phyloP scores from a whole-genome alignment of 2,329 filamentous ascomycete genomes.

The Leptographium lundbergii region DNA sequence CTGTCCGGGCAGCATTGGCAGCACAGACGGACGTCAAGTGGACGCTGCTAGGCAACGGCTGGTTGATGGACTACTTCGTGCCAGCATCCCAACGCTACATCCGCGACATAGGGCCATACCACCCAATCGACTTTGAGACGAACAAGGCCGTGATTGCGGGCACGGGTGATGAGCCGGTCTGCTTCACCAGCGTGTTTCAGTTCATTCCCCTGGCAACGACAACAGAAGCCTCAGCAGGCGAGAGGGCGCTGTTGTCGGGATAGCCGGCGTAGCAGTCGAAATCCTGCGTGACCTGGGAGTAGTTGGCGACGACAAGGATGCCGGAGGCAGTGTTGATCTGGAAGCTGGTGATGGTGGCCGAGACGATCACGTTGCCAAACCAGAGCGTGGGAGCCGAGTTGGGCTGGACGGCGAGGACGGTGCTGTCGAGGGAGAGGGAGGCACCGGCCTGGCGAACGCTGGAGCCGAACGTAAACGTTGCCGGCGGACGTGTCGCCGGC shows the following conservation, averaged over 20 bases:
- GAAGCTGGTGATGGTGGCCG: not conserved
- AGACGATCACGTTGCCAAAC: conserved; percentile 7
- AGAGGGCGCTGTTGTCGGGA: conserved; percentile 3
- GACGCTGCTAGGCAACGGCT: conserved; percentile 4
- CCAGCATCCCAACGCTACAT: conserved; percentile 2
- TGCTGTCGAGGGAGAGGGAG: not conserved
- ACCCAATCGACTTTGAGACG: not conserved
- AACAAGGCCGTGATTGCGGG: not conserved
- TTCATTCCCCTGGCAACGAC: not conserved
- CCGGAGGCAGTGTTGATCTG: not conserved
- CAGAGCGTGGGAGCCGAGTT: conserved; percentile 3
- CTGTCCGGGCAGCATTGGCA: conserved; percentile 1
- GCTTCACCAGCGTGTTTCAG: conserved; percentile 3
- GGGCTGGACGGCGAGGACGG: not conserved
- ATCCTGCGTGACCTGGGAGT: conserved; percentile 8
- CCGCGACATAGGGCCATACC: not conserved
- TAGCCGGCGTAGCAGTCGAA: conserved; percentile 7
- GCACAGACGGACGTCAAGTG: conserved; percentile 3
- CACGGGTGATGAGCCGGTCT: conserved; percentile 1
- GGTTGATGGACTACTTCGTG: conserved; percentile 7
- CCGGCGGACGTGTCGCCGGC: conserved; percentile 6
- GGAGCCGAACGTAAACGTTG: conserved; percentile 2
- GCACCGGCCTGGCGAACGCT: not conserved
- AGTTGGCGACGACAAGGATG: conserved; percentile 5
- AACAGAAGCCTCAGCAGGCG: not conserved